A percentile compares a stretch with the other conserved stretches of the same genome.
These are phyloP conservation scores for Magnolia kwangsiensis DNA, from an alignment of 164 flowering plant species.

Conservation along the genomic window DNA sequence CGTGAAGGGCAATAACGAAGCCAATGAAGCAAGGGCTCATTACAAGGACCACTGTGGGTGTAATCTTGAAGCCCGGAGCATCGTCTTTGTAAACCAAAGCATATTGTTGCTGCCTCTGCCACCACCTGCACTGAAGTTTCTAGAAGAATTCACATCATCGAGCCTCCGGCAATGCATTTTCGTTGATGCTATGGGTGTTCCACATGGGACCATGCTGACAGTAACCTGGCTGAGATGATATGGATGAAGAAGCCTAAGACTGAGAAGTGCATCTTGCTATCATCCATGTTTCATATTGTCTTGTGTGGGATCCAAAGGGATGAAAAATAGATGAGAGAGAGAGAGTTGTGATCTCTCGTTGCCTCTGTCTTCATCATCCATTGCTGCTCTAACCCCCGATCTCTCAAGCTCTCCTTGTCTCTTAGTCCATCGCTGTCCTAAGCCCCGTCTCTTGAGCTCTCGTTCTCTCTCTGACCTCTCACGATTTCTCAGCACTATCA, in stretches of 20 bases:
- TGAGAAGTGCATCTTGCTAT: conserved; percentile 77
- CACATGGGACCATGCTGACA: conserved; percentile 52
- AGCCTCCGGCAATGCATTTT: conserved; percentile 54
- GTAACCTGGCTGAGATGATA: conserved; percentile 45
- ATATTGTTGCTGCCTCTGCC: conserved; percentile 51
- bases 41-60: conserved; percentile 80
- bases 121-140: conserved; percentile 30
- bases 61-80: conserved; percentile 82
- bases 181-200: conserved; percentile 74
- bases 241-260: conserved; percentile 51
- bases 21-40: conserved; percentile 95
- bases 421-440: too few species aligned
- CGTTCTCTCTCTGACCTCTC: too few species aligned
- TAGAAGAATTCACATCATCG: conserved; percentile 20
- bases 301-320: not conserved
- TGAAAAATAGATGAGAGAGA: not conserved
- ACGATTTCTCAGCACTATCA: too few species aligned
- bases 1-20: conserved; percentile 86
- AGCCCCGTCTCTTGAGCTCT: too few species aligned
- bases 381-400: too few species aligned
- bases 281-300: not conserved
- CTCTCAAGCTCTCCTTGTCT: too few species aligned
- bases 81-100: conserved; percentile 89
- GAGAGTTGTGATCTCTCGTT: not conserved
- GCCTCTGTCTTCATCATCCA: too few species aligned